Evolutionary conservation across 2,329 filamentous ascomycete genomes (phyloP), one percentile per base, ranked within the genome.

Genomic region (Exophiala calicioides): DNA sequence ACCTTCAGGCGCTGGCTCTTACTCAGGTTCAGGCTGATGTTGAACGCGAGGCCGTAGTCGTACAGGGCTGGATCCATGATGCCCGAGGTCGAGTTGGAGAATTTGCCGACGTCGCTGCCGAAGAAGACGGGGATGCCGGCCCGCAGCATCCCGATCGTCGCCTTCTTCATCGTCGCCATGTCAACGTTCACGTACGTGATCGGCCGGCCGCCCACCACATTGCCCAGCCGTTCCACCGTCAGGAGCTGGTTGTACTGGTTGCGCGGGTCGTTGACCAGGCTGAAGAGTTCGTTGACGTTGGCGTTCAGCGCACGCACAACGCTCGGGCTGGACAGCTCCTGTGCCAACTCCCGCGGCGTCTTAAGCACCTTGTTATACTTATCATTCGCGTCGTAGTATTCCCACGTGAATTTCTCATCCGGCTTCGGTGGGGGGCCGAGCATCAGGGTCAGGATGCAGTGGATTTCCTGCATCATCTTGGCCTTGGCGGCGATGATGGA

Each of bases 91-190:
- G 70, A 72, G 62, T 90, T 84, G 45, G 81, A 86, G 67, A 85
- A 90, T 65, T 95, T 87, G 53, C 88, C 89, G 0, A 95, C 89
- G 60, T 95, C 90, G 39, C 80, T 86, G 46, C 90, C 90, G 64
- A 95, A 95, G 76, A 95, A 95, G 39, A 95, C 80, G 7, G 90
- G 89, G 4, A 88, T 70, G 1, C 88, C 88, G 8, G 83, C 82
- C 61, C 81, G 79, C 37, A 95, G 79, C 87, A 90, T 93, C 21
- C 79, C 74, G 37, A 94, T 80, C 58, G 84, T 86, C 0, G 85
- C 82, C 1, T 71, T 63, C 68, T 94, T 94, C 57, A 95, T 82
- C 0, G 79, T 77, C 1, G 67, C 55, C 75, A 90, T 90, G 50
- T 84, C 76, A 12, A 93, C 88, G 63, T 95, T 95, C 61, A 94